A percentile compares a stretch with the other conserved stretches of the same genome.
phyloP scores from a whole-genome alignment of 2,329 filamentous ascomycete genomes.

The Trichophyton benhamiae region DNA sequence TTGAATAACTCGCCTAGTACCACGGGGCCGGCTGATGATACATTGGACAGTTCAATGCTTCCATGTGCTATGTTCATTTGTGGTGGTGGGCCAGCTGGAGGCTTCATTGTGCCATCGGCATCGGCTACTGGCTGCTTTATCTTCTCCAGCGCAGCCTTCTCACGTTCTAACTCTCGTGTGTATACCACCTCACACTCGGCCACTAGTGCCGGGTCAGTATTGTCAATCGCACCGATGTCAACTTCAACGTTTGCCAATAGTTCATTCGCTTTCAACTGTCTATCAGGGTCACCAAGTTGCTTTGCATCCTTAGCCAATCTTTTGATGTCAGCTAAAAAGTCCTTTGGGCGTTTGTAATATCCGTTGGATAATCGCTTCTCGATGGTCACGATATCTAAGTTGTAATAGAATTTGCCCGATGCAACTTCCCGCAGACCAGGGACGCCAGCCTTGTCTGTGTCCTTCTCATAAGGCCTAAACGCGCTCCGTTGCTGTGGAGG shows the following conservation, averaged over 20 bases:
- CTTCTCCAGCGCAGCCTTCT: constrained; percentile 51
- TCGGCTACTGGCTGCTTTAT: constrained; percentile 30
- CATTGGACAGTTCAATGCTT: constrained; percentile 40
- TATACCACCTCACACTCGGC: constrained; percentile 73
- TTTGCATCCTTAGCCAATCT: constrained; percentile 74
- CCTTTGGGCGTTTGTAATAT: constrained; percentile 80
- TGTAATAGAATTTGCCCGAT: constrained; percentile 83
- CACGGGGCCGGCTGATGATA: constrained; percentile 38
- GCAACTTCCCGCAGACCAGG: constrained; percentile 62
- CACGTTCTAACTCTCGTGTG: constrained; percentile 55
- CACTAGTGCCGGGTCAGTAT: constrained; percentile 48
- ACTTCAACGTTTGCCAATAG: constrained; percentile 88
- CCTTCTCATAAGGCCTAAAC: constrained; percentile 64
- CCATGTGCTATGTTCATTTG: constrained; percentile 40
- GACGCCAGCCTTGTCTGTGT: constrained; percentile 65
- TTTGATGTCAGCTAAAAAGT: constrained; percentile 81
- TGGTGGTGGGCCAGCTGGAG: constrained; percentile 31
- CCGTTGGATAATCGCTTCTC: constrained; percentile 95
- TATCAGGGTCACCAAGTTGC: constrained; percentile 67
- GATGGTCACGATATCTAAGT: constrained; percentile 81
- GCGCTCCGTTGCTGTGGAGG: constrained; percentile 45
- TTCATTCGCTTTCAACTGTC: constrained; percentile 78
- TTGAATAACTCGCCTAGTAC: constrained; percentile 54
- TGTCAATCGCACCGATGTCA: constrained; percentile 67
- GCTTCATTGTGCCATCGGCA: constrained; percentile 31